Evolutionary conservation across 768 basidiomycete genomes (phyloP), one percentile per base, ranked within the genome.

Genomic region (Lactarius trivialis): DNA sequence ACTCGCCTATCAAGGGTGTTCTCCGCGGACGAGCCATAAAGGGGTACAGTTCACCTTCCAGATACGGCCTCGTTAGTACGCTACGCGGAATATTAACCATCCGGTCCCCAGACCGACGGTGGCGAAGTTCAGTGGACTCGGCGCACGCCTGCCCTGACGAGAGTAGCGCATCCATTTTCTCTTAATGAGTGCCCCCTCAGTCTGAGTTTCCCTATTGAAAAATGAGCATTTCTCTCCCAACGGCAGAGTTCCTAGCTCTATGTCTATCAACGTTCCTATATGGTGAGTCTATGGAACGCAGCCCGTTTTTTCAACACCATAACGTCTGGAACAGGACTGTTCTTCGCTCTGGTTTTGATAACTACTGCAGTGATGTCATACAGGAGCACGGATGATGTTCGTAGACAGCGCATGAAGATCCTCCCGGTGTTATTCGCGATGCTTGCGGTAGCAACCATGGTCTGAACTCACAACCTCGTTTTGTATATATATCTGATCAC

Each of bases 241-340:
- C 36, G 6, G 37, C 56, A 7, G 11, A 62, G 39, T 26, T 62
- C 19, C 3, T 45, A 28, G 41, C 61, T 32, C 56, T 62, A 6
- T 39, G 34, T 11, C 19, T 56, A 19, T 52, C 61, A 7, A 58
- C 61, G 14, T 48, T 52, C 41, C 61, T 62, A 15, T 53, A 62
- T 52, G 61, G 61, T 62, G 21, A 9, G 61, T 24, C n/a, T 3
- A 1, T 21, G 12, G 51, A 37, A 24, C 15, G 21, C 41, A 9
- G 8, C 9, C 32, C 33, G 3, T 53, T 32, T n/a, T 26, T 19
- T 26, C 15, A 43, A 55, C 32, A 24, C 19, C 19, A 14, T 45
- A 1, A 30, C 5, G 4, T 30, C 26, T 19, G 7, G 4, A 2
- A 48, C 26, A 62, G 61, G 55, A 4, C 0, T 45, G 21, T 61